Conservation (phyloP, 1,284 basidiomycete species). For the Cryptococcus sp. region DNA sequence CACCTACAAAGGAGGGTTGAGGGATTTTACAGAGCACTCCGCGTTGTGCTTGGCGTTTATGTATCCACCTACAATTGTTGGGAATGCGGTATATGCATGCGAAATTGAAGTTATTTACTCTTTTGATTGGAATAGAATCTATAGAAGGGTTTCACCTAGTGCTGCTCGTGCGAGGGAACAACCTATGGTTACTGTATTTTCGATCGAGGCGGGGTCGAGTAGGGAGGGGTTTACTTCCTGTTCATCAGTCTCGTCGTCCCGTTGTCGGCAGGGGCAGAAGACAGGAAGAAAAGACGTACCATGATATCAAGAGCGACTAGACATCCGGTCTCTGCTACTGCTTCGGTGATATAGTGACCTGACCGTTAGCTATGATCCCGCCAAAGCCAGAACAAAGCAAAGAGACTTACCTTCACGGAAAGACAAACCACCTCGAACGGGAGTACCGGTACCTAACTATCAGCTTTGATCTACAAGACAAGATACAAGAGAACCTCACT, state of each 20-base stretch:
- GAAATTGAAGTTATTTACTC: neutral
- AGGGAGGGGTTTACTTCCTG: conserved; percentile 97
- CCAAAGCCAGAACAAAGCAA: neutral
- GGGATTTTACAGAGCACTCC: neutral
- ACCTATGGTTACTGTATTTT: conserved; percentile 88
- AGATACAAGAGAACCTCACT: conserved; percentile 50
- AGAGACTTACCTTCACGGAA: conserved; percentile 89
- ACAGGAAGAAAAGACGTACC: conserved; percentile 53
- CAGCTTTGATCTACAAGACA: neutral
- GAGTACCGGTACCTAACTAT: conserved; percentile 44
- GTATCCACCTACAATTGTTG: neutral
- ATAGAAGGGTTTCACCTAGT: conserved; percentile 62
- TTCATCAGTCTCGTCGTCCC: conserved; percentile 2
- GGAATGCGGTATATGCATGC: neutral
- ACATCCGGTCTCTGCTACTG: conserved; percentile 86
- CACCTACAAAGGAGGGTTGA: neutral
- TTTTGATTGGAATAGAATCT: neutral
- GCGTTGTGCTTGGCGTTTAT: neutral
- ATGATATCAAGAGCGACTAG: conserved; percentile 89
- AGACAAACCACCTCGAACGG: conserved; percentile 88
- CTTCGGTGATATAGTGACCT: conserved; percentile 78
- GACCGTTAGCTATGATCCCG: too few species aligned
- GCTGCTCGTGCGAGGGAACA: conserved; percentile 88
- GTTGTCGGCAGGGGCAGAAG: conserved; percentile 1
- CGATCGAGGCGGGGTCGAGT: conserved; percentile 62